These are phyloP conservation scores for Paramecium tetraurelia DNA, from an alignment of 73 alveolate species.

Conservation along the genomic window DNA sequence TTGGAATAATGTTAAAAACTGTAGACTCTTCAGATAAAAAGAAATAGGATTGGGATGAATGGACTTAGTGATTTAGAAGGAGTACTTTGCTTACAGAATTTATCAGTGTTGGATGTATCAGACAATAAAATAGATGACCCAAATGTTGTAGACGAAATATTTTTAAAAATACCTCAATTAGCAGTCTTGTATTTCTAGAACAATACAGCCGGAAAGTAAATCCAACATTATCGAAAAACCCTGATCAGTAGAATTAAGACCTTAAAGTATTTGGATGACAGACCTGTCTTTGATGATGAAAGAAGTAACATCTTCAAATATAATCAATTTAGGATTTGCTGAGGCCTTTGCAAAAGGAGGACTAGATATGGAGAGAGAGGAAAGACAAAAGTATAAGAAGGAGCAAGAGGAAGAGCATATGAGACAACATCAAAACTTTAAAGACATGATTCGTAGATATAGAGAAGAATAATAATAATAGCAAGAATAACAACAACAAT, in stretches of 20 bases:
- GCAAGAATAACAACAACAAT: background rate
- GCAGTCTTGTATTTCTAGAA: conserved; percentile 93
- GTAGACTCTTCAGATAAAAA: conserved; percentile 80
- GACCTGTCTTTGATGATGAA: conserved; percentile 92
- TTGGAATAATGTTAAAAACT: conserved; percentile 61
- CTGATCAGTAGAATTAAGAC: conserved; percentile 82
- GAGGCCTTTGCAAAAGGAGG: conserved; percentile 98
- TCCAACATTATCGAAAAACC: conserved; percentile 89
- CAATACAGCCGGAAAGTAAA: conserved; percentile 89
- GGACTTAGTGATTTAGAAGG: conserved; percentile 81
- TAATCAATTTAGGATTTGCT: conserved; percentile 74
- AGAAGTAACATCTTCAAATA: conserved; percentile 29
- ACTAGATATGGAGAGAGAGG: conserved; percentile 91
- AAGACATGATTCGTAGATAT: conserved; percentile 73
- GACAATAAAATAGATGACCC: conserved; percentile 89
- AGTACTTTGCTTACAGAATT: conserved; percentile 80
- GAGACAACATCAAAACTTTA: conserved; percentile 78
- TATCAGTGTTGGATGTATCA: conserved; percentile 91
- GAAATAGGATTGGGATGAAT: conserved; percentile 88
- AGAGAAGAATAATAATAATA: conserved; percentile 71
- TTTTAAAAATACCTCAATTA: conserved; percentile 85
- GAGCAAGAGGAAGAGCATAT: conserved; percentile 92
- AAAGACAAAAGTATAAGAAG: conserved; percentile 84
- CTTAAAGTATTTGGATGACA: conserved; percentile 89
- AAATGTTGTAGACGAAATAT: conserved; percentile 66